These are phyloP conservation scores for Jacaranda copaia DNA, from an alignment of 257 asterid species.

Conservation along the genomic window DNA sequence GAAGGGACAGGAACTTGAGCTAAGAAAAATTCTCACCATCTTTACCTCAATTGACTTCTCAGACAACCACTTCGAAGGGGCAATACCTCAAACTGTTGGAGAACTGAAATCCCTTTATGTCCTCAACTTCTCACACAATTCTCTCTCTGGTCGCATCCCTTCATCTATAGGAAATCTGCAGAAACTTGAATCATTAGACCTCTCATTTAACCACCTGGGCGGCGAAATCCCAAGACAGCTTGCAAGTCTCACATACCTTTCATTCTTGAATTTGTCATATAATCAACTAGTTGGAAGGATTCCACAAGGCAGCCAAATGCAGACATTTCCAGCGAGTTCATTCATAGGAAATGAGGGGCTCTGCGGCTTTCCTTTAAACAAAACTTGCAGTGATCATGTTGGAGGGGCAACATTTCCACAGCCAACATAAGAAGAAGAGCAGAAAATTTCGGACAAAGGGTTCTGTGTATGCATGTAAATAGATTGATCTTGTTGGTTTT, in stretches of 20 bases:
- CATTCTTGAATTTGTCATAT: conserved; percentile 53
- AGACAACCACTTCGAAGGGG: conserved; percentile 49
- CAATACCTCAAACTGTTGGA: conserved; percentile 48
- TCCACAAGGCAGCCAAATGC: conserved; percentile 53
- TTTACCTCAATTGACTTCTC: conserved; percentile 58
- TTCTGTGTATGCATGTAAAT: conserved; percentile 25
- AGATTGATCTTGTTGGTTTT: conserved; percentile 27
- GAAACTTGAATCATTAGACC: conserved; percentile 50
- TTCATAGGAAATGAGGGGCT: conserved; percentile 54
- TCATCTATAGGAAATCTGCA: conserved; percentile 35
- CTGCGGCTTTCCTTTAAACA: conserved; percentile 54
- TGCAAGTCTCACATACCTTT: conserved; percentile 54
- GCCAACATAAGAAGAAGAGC: background rate
- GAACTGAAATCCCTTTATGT: conserved; percentile 38
- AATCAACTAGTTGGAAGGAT: conserved; percentile 54
- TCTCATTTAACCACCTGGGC: conserved; percentile 47
- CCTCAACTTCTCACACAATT: conserved; percentile 52
- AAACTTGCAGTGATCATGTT: conserved; percentile 33
- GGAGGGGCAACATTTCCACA: background rate
- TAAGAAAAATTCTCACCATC: conserved; percentile 53
- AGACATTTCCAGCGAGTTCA: conserved; percentile 50
- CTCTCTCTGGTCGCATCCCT: conserved; percentile 51
- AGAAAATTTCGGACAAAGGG: conserved; percentile 24
- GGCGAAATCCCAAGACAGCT: conserved; percentile 57
- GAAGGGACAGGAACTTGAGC: conserved; percentile 48